Evolutionary conservation across 306 rosid species (phyloP), one percentile per base, ranked within the genome.

Genomic region (Hippophae rhamnoides): DNA sequence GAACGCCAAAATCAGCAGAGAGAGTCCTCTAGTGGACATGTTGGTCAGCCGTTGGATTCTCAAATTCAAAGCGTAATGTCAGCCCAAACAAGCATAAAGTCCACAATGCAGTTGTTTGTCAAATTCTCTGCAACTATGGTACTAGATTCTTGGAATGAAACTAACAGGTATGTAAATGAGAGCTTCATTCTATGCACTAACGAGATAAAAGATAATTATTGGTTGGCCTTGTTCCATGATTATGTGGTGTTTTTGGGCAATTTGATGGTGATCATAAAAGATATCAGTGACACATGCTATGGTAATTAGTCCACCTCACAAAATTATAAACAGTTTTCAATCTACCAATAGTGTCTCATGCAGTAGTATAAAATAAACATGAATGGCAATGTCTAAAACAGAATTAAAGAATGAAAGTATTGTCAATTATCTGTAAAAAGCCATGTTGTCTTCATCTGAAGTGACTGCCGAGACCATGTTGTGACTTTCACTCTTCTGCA

Each of bases 81-180:
- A 43, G 95, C 89, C 55, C 95, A 87, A 62, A 84, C 93, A 56
- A 85, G 82, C 75, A 85, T 92, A 65, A 92, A 85, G 77, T 83
- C 96, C 63, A 78, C 96, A 3, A 57, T 92, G 88, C 98, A 87
- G 73, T 84, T 87, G 73, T 92, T 92, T 47, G 77, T 92, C 71
- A 87, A 88, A 80, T 70, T 83, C 62, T 86, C 93, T 41, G 92
- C 96, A 12, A 86, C 85, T 42, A 78, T 92, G 52, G 68, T 85
- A 60, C 80, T 92, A 45, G 98, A 92, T 72, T 85, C 89, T 73
- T 92, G 96, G 96, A 82, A 76, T 25, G 98, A 92, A 73, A 60
- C 71, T 40, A 82, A 80, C 44, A 85, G 93, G 98, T 85, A 72
- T 56, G 55, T 62, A 41, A 23, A 41, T 12, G 44, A 51, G 48